A percentile compares a stretch with the other conserved stretches of the same genome.
Evolutionary conservation across 225 moss, liverwort and hornwort species (phyloP).

Genomic region (Pseudoscleropodium purum): DNA sequence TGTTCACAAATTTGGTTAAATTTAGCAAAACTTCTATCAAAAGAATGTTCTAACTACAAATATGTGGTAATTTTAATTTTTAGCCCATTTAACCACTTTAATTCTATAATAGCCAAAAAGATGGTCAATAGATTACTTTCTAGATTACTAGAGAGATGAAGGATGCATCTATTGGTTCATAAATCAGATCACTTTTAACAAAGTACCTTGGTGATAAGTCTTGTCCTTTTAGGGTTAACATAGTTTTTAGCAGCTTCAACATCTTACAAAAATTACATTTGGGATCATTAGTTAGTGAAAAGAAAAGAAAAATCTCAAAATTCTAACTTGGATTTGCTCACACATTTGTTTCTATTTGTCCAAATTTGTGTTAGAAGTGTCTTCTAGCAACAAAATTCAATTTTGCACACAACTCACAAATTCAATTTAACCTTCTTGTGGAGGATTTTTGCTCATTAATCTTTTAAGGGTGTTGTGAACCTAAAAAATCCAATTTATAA

Average conservation of each 20-base stretch:
- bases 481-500: rapidly evolving
- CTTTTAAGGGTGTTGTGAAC: rapidly evolving
- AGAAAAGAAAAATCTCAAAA: background rate
- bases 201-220: background rate
- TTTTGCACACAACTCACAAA: rapidly evolving
- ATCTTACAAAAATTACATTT: background rate
- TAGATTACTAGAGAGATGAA: background rate
- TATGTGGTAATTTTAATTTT: background rate
- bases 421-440: background rate
- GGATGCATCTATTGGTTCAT: too few species aligned
- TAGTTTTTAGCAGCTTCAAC: rapidly evolving
- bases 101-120: rapidly evolving
- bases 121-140: background rate
- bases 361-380: rapidly evolving
- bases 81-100: background rate
- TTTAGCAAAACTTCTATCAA: background rate
- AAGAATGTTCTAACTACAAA: background rate
- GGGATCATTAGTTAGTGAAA: too few species aligned
- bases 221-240: rapidly evolving
- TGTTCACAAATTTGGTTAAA: background rate
- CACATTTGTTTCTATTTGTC: background rate
- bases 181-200: rapidly evolving
- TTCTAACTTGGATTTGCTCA: background rate
- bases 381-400: rapidly evolving
- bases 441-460: background rate